Evolutionary conservation across 2,329 filamentous ascomycete species (phyloP), one percentile per base, ranked within the genome.

Genomic region (Scedosporium minutisporum): DNA sequence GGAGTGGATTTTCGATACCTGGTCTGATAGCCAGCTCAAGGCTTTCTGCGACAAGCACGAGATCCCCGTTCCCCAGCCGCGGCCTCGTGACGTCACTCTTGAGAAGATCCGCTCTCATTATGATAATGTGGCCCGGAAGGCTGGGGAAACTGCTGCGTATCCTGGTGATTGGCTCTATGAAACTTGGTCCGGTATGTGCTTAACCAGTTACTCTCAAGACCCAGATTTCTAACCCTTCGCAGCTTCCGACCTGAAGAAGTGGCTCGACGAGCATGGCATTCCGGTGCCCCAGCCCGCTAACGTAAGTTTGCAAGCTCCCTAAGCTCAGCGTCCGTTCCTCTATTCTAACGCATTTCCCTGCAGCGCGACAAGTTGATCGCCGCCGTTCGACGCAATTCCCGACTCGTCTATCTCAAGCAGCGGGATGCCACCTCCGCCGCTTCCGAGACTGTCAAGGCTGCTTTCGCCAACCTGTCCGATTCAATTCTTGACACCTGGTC

Each of bases 121-220:
- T 72, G 90, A 96, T 68, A 76, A 83, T 1, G 76, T 87, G 63
- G 91, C 93, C 16, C 87, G 91, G 75, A 87, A 86, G 75, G 73
- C 74, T 10, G 90, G 90, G 65, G 88, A 97, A 76, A 88, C 91
- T 14, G 78, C 85, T 61, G 78, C 86, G n/a, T 97, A 97, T 71
- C 95, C 95, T 41, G 95, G 95, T 46, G 86, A 97, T 77, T 97
- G 95, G 95, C 79, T 97, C 53, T 99, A 97, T 72, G 83, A 87
- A 65, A 82, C 88, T 6, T 99, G 95, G 95, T 88, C 90, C 61
- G 77, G 73, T 74, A 63, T 4, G 71, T 67, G 6, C 42, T 7
- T 16, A 10, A 21, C 38, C 41, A 23, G 5, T 4, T 25, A 12
- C 16, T 16, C 21, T 58, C 7, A 38, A 25, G n/a, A n/a, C 18